phyloP scores from a whole-genome alignment of 768 basidiomycete genomes.

The Suillus subalutaceus region DNA sequence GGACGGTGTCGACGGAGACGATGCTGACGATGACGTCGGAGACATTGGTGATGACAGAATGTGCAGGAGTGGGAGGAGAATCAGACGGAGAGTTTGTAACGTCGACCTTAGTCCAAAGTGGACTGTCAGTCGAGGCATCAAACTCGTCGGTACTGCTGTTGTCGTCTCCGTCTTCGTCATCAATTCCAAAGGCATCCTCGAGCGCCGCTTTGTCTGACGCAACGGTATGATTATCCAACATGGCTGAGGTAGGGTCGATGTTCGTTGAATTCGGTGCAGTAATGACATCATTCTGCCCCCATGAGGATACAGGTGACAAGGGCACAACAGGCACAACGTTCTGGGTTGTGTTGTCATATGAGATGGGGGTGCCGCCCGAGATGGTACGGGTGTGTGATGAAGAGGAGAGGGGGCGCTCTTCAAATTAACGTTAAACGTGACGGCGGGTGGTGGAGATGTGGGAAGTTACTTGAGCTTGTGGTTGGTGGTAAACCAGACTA shows the following conservation, averaged over 20 bases:
- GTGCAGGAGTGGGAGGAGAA: not conserved
- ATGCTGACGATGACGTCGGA: not conserved
- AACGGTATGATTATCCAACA: not conserved
- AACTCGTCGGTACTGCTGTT: not conserved
- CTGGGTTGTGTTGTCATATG: slow-evolving; percentile 7
- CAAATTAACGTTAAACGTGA: not conserved
- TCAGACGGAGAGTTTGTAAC: not conserved
- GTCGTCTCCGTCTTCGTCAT: slow-evolving; percentile 9
- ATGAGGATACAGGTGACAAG: not conserved
- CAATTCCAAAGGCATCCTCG: slow-evolving; percentile 11
- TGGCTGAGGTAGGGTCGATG: not conserved
- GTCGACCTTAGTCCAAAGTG: not conserved
- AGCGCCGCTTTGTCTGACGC: slow-evolving; percentile 7
- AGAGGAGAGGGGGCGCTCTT: slow-evolving; percentile 13
- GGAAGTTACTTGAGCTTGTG: not conserved
- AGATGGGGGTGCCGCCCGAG: slow-evolving; percentile 3
- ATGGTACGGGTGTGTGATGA: slow-evolving; percentile 13
- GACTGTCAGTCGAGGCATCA: not conserved
- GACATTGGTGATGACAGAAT: not conserved
- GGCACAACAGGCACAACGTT: slow-evolving; percentile 10
- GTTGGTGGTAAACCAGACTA: not conserved
- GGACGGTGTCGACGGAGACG: not conserved
- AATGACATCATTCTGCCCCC: not conserved
- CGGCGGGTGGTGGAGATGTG: not conserved
- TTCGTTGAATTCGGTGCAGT: not conserved